Evolutionary conservation across 2,329 filamentous ascomycete species (phyloP).

Genomic region (Albifimbria verrucaria): DNA sequence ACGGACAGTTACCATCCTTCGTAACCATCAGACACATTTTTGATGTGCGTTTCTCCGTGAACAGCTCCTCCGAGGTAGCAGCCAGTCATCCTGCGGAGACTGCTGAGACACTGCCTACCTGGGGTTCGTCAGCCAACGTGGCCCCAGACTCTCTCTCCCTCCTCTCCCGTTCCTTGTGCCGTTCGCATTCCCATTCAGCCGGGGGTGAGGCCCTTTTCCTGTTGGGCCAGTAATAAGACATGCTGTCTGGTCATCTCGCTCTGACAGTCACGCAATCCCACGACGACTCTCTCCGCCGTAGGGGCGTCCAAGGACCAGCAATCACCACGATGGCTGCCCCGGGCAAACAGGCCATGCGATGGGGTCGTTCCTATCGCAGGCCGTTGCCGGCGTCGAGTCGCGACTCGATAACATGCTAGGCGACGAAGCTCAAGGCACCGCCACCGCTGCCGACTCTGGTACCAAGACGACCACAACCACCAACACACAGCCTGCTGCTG

Average conservation of each 20-base stretch:
- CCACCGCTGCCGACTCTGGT: slow-evolving; percentile 17
- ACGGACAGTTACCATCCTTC: too few relatives aligned
- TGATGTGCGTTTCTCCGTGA: too few relatives aligned
- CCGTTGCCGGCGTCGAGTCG: slow-evolving; percentile 91
- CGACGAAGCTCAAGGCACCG: slow-evolving; percentile 59
- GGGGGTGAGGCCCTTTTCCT: neutral
- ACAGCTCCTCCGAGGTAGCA: too few relatives aligned
- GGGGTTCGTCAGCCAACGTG: neutral
- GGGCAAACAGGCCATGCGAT: slow-evolving; percentile 54
- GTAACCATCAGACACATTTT: too few relatives aligned
- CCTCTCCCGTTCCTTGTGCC: too few relatives aligned
- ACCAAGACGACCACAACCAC: neutral
- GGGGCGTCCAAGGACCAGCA: slow-evolving; percentile 3
- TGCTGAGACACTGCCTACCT: neutral
- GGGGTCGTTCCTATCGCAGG: slow-evolving; percentile 84
- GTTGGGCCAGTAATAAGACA: neutral
- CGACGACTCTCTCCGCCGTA: neutral
- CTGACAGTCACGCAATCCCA: neutral
- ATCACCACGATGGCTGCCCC: slow-evolving; percentile 43
- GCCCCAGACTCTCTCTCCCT: too few relatives aligned
- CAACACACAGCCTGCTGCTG: neutral
- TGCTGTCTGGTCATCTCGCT: neutral
- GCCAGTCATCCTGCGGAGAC: neutral
- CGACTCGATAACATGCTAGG: slow-evolving; percentile 87
- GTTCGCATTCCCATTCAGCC: neutral